Base-by-base conservation (phyloP, 176 grass and related monocot genomes). In the Eleusine indica region DNA sequence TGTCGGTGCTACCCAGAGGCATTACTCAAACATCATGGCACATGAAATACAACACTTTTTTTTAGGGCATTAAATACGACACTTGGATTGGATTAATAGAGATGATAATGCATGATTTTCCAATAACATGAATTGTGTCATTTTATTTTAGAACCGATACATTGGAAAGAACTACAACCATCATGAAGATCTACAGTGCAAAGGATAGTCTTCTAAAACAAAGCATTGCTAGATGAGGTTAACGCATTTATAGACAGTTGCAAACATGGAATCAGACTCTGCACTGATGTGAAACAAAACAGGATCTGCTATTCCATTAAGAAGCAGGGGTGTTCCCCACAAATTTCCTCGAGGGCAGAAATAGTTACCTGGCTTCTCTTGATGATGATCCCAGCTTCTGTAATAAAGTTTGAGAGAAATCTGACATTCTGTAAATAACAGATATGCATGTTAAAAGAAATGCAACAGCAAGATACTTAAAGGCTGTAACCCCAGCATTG, bases 311-410 rank as follows among this genome's bases (percentile, higher is more conserved):
- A 80, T 48, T 47, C 28, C 25, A 80, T 21, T 53, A 25, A 28
- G 43, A 66, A 71, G 21, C 47, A 78, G 7, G 39, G 47, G 67
- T 46, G 25, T 77, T 37, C 54, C 44, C 12, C 17, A 38, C 67
- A 77, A 43, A 11, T 12, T 51, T 44, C 6, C 16, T 48, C 21
- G 40, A 9, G 35, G 7, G 54, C 0, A 17, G 64, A 16, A 68
- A 62, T 49, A 61, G 7, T 93, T 89, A 95, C 95, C 84, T 98
- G 91, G 70, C 83, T 98, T 81, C 95, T 98, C 75, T 93, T 98
- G 66, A 95, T 93, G 72, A 98, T 95, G 83, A 98, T 98, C 61
- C 89, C 95, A 66, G 95, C 92, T 88, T 98, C 95, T 51, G 95
- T 98, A 74, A 98, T 58, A 66, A 98, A 98, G 67, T 95, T 93